Conservation (phyloP, 345 rosid genomes). For the Citrus glauca region DNA sequence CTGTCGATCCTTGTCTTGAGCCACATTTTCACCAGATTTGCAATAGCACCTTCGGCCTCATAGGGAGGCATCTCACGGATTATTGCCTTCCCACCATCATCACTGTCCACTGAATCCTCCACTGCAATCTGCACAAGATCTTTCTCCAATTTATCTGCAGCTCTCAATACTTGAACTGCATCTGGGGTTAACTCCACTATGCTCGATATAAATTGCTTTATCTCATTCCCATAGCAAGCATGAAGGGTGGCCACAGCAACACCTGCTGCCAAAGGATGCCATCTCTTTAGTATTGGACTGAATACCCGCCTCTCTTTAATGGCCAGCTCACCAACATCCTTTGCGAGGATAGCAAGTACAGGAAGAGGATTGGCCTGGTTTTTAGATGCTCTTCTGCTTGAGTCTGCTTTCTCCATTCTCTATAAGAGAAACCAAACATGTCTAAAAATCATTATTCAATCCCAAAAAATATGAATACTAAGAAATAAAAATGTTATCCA, state of each 20-base stretch:
- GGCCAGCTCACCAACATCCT: constrained; percentile 92
- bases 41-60: constrained; percentile 91
- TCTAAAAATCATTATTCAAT: constrained; percentile 11
- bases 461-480: neutral
- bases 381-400: constrained; percentile 90
- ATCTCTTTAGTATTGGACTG: constrained; percentile 88
- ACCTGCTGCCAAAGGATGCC: constrained; percentile 99
- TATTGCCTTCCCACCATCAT: constrained; percentile 97
- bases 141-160: constrained; percentile 92
- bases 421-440: constrained; percentile 20
- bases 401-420: constrained; percentile 99
- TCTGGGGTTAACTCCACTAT: constrained; percentile 84
- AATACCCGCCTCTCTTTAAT: constrained; percentile 69
- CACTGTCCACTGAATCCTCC: constrained; percentile 96
- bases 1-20: constrained; percentile 74
- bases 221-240: constrained; percentile 89
- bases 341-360: constrained; percentile 88
- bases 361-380: constrained; percentile 81
- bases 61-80: constrained; percentile 98
- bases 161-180: constrained; percentile 84
- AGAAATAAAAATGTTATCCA: constrained; percentile 5
- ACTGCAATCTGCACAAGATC: constrained; percentile 99
- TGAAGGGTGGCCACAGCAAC: constrained; percentile 98
- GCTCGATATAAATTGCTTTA: constrained; percentile 79
- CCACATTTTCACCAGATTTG: constrained; percentile 86